These are phyloP conservation scores for Moniliophthora roreri DNA, from an alignment of 1,284 basidiomycete genomes.

Conservation along the genomic window DNA sequence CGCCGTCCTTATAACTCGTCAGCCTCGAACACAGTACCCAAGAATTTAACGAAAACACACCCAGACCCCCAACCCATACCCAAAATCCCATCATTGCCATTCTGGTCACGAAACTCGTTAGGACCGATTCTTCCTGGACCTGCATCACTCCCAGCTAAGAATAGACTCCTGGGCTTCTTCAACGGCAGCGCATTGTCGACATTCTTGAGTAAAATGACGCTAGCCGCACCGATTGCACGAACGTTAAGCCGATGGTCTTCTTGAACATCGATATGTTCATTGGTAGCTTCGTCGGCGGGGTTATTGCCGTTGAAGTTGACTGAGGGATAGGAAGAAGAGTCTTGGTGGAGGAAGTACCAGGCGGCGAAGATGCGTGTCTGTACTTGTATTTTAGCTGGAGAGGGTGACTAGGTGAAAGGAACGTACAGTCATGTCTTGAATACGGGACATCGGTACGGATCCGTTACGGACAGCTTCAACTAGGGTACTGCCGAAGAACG, in stretches of 20 bases:
- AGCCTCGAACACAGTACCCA: constrained; percentile 43
- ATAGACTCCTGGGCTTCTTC: constrained; percentile 52
- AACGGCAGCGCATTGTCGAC: constrained; percentile 62
- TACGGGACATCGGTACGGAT: constrained; percentile 37
- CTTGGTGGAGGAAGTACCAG: constrained; percentile 59
- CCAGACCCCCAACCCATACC: constrained; percentile 46
- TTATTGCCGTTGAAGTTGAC: constrained; percentile 54
- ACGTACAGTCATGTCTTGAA: constrained; percentile 36
- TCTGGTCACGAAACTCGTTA: constrained; percentile 57
- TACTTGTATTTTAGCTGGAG: too few relatives aligned
- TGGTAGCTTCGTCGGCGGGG: constrained; percentile 44
- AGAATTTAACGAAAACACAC: constrained; percentile 41
- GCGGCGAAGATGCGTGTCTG: constrained; percentile 55
- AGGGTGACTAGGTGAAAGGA: constrained; percentile 17
- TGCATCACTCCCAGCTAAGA: constrained; percentile 71
- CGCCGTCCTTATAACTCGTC: constrained; percentile 26
- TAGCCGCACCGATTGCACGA: constrained; percentile 68
- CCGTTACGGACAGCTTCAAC: constrained; percentile 35
- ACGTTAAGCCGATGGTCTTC: constrained; percentile 67
- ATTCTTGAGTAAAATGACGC: constrained; percentile 82
- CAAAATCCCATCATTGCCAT: constrained; percentile 60
- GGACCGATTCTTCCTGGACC: constrained; percentile 70
- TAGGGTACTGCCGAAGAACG: constrained; percentile 22
- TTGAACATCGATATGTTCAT: constrained; percentile 75
- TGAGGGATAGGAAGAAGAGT: constrained; percentile 49